Percentiles rank a stretch among this genome's conserved stretches.
phyloP scores from a whole-genome alignment of 176 grass and related monocot species.

The Triticum urartu region DNA sequence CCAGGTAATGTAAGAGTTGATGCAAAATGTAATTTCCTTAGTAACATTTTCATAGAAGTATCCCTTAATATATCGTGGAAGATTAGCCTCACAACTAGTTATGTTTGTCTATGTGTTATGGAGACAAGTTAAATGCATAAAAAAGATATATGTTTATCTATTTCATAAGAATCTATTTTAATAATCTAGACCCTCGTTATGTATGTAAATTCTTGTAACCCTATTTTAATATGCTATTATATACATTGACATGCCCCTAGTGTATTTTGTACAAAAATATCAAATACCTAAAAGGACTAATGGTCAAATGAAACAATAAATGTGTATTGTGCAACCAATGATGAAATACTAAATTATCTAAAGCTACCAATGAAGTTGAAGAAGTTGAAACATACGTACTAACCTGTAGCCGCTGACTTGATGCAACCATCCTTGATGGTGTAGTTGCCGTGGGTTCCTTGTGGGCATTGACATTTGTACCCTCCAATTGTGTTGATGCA shows the following conservation, averaged over 20 bases:
- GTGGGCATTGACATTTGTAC: not conserved
- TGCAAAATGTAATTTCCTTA: not conserved
- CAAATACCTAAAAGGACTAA: not conserved
- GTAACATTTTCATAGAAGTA: not conserved
- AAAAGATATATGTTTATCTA: too few relatives aligned
- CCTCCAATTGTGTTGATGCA: not conserved
- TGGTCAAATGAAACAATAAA: not conserved
- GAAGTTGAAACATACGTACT: not conserved
- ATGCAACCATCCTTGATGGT: not conserved
- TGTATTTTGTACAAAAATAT: not conserved
- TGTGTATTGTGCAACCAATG: not conserved
- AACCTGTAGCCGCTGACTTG: not conserved
- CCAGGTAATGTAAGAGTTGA: not conserved
- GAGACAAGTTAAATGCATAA: too few relatives aligned
- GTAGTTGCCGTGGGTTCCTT: not conserved
- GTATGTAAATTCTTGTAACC: too few relatives aligned
- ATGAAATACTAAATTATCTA: not conserved
- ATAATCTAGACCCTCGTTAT: too few relatives aligned
- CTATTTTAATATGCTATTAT: not conserved
- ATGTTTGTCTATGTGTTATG: too few relatives aligned
- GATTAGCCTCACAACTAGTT: too few relatives aligned
- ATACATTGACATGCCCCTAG: not conserved
- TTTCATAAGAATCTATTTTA: too few relatives aligned
- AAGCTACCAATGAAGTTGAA: not conserved
- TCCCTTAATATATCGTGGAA: not conserved